Percentiles rank a stretch among this genome's conserved stretches.
phyloP scores from a whole-genome alignment of 805 yeast genomes.

The Wickerhamomyces canadensis region DNA sequence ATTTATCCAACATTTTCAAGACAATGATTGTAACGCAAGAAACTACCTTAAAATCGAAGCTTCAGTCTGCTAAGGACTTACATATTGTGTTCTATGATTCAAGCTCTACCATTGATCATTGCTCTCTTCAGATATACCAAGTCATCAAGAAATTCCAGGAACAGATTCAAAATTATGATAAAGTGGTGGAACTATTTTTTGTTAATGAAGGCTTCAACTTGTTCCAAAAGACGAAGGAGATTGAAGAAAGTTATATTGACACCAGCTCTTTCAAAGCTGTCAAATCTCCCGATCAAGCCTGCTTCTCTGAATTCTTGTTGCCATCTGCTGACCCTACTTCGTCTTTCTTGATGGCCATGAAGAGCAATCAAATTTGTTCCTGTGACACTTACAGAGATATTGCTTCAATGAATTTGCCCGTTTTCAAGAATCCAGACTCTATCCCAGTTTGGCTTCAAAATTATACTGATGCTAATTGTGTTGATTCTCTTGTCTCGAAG shows the following conservation, averaged over 20 bases:
- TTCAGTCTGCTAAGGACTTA: conserved; percentile 7
- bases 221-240: conserved; percentile 6
- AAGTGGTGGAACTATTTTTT: conserved; percentile 12
- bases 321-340: conserved; percentile 23
- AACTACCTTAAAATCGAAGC: conserved; percentile 8
- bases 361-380: conserved; percentile 12
- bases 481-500: conserved; percentile 22
- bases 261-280: conserved; percentile 10
- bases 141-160: conserved; percentile 22
- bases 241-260: conserved; percentile 7
- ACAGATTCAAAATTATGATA: conserved; percentile 6
- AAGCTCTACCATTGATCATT: conserved; percentile 15
- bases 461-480: conserved; percentile 14
- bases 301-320: conserved; percentile 17
- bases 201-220: conserved; percentile 19
- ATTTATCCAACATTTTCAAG: conserved; percentile 21
- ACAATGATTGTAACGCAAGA: conserved; percentile 23
- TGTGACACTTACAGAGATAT: conserved; percentile 5
- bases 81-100: conserved; percentile 21
- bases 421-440: conserved; percentile 1
- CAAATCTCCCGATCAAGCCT: conserved; percentile 6
- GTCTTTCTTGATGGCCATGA: conserved; percentile 19
- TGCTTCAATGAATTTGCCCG: conserved; percentile 9
- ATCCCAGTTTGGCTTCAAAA: conserved; percentile 30
- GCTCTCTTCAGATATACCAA: conserved; percentile 22